These are phyloP conservation scores for Blastobotrys arbuscula DNA, from an alignment of 1,139 yeast species.

Conservation along the genomic window DNA sequence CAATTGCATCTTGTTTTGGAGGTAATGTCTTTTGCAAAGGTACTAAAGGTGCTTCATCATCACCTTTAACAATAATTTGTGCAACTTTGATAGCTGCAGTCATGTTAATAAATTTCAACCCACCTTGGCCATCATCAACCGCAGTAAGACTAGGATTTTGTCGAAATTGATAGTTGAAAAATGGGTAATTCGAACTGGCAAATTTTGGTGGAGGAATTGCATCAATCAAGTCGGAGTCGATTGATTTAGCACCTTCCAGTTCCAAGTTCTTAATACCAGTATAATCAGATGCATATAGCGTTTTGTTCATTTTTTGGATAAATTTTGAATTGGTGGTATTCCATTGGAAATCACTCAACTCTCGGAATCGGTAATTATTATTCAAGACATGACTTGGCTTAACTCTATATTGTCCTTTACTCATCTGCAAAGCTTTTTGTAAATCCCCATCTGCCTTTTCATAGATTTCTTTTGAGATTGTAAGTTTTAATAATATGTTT, in stretches of 20 bases:
- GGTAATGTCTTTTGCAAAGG: not conserved
- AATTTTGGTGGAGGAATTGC: conserved; percentile 85
- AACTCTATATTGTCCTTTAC: conserved; percentile 35
- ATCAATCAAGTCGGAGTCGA: conserved; percentile 37
- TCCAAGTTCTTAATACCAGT: conserved; percentile 35
- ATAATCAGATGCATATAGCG: conserved; percentile 41
- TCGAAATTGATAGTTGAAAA: conserved; percentile 54
- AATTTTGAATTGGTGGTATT: conserved; percentile 54
- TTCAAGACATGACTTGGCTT: conserved; percentile 66
- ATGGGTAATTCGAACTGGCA: conserved; percentile 71
- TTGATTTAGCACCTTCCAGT: conserved; percentile 31
- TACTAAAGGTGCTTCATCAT: conserved; percentile 37
- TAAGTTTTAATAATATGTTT: conserved; percentile 61
- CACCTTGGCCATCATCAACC: conserved; percentile 50
- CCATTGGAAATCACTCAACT: conserved; percentile 83
- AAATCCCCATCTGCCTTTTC: conserved; percentile 46
- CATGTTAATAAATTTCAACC: conserved; percentile 28
- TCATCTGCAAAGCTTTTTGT: conserved; percentile 43
- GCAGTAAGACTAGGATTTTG: conserved; percentile 50
- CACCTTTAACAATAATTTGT: conserved; percentile 41
- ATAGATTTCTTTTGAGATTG: conserved; percentile 59
- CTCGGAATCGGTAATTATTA: conserved; percentile 71
- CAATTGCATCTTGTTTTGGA: conserved; percentile 20
- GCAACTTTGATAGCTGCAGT: conserved; percentile 31
- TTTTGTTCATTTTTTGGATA: conserved; percentile 38